Conservation (phyloP, 305 asterid genomes). For the Solanum hybrid region DNA sequence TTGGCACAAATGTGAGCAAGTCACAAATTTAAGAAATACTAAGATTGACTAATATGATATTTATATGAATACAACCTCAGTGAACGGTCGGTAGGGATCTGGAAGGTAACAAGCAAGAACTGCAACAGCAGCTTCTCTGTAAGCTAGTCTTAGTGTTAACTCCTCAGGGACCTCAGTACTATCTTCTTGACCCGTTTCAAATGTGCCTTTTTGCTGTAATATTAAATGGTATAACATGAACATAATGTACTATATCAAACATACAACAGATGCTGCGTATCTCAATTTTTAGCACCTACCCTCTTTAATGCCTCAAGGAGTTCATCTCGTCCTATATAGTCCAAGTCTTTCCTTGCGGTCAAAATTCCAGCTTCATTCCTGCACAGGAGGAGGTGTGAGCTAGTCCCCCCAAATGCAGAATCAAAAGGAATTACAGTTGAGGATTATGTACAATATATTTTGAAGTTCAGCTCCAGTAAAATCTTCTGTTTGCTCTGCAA, state of each 20-base stretch:
- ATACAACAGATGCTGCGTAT: neutral
- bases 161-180: constrained; percentile 88
- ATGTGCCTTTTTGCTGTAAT: constrained; percentile 95
- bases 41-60: neutral
- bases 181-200: constrained; percentile 99
- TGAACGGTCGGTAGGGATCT: constrained; percentile 66
- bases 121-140: constrained; percentile 96
- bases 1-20: neutral
- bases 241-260: constrained; percentile 5
- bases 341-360: constrained; percentile 88
- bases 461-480: constrained; percentile 97
- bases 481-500: constrained; percentile 79
- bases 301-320: constrained; percentile 96
- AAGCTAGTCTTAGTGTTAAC: constrained; percentile 86
- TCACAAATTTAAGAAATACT: neutral
- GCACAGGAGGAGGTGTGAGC: constrained; percentile 31
- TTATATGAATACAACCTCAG: constrained; percentile 31
- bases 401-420: constrained; percentile 14
- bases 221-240: constrained; percentile 17
- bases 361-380: constrained; percentile 99
- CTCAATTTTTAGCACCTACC: constrained; percentile 37
- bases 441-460: constrained; percentile 65
- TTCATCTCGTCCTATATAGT: constrained; percentile 84
- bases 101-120: constrained; percentile 88
- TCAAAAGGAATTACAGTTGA: neutral